phyloP scores from a whole-genome alignment of 371 early-diverging fungal species.

The Mucor saturninus region DNA sequence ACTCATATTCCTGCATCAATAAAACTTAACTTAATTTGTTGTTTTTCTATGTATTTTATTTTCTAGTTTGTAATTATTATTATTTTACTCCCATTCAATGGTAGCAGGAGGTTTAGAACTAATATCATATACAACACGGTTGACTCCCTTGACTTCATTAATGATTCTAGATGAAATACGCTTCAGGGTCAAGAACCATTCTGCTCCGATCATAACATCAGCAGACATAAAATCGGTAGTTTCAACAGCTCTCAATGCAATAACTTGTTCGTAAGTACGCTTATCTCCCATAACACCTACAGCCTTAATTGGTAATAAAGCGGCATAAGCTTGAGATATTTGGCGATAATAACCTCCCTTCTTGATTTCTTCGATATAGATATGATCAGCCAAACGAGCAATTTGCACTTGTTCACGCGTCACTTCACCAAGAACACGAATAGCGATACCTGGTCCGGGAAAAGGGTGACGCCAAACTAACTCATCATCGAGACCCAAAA shows the following conservation, averaged over 20 bases:
- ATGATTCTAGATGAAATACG: slow-evolving; percentile 92
- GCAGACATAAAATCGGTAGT: slow-evolving; percentile 98
- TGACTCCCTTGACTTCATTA: slow-evolving; percentile 97
- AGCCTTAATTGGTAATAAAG: slow-evolving; percentile 90
- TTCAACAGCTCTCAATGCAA: slow-evolving; percentile 95
- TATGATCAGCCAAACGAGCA: slow-evolving; percentile 92
- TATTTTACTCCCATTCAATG: slow-evolving; percentile 88
- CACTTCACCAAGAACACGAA: slow-evolving; percentile 95
- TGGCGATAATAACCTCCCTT: slow-evolving; percentile 93
- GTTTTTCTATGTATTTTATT: background rate
- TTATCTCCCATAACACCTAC: slow-evolving; percentile 99
- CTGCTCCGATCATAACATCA: slow-evolving; percentile 79
- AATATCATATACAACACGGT: slow-evolving; percentile 96
- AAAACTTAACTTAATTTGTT: background rate
- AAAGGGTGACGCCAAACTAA: slow-evolving; percentile 98
- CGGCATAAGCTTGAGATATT: slow-evolving; percentile 97
- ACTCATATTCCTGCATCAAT: too few relatives aligned
- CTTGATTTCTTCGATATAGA: slow-evolving; percentile 98
- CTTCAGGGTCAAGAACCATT: slow-evolving; percentile 73
- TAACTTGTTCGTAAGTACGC: slow-evolving; percentile 98
- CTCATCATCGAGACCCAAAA: slow-evolving; percentile 91
- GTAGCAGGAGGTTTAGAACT: slow-evolving; percentile 95
- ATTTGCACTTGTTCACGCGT: slow-evolving; percentile 91
- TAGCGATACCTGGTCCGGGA: slow-evolving; percentile 98
- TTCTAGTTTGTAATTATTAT: background rate